Evolutionary conservation across 306 rosid genomes (phyloP).

Genomic region (Adenanthera pavonina): DNA sequence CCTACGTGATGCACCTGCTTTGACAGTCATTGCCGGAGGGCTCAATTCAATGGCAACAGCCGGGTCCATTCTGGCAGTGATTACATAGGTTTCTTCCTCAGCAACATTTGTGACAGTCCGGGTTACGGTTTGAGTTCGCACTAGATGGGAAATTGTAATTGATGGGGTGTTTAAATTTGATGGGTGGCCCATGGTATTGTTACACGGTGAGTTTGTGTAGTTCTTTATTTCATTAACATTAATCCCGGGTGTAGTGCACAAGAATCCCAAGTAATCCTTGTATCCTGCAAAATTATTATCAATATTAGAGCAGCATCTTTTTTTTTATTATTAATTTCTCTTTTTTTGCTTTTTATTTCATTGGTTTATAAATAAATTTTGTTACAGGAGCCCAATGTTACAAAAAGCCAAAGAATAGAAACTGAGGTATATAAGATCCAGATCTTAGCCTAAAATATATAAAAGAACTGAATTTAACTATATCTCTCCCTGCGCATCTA

Average conservation of each 20-base stretch:
- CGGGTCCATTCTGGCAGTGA: constrained; percentile 87
- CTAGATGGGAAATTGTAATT: constrained; percentile 81
- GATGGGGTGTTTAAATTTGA: constrained; percentile 88
- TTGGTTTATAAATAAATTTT: neutral
- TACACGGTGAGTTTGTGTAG: constrained; percentile 82
- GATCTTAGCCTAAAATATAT: neutral
- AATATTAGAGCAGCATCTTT: constrained; percentile 22
- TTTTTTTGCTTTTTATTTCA: neutral
- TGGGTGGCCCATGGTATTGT: constrained; percentile 73
- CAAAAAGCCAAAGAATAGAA: neutral
- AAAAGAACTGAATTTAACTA: constrained; percentile 9
- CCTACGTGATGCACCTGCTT: constrained; percentile 74
- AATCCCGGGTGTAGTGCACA: constrained; percentile 94
- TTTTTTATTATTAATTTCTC: neutral
- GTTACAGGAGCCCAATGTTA: constrained; percentile 3
- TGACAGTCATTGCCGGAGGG: constrained; percentile 88
- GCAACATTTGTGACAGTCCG: constrained; percentile 90
- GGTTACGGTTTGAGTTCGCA: constrained; percentile 66
- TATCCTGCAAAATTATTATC: constrained; percentile 60
- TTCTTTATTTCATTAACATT: constrained; percentile 76
- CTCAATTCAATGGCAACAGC: constrained; percentile 77
- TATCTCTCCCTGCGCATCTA: constrained; percentile 10
- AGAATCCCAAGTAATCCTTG: constrained; percentile 88
- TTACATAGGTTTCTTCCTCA: constrained; percentile 81
- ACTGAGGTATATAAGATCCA: neutral